Percentiles rank a stretch among this genome's conserved stretches.
phyloP scores from a whole-genome alignment of 139 green algal genomes.

The Asterochloris erici region DNA sequence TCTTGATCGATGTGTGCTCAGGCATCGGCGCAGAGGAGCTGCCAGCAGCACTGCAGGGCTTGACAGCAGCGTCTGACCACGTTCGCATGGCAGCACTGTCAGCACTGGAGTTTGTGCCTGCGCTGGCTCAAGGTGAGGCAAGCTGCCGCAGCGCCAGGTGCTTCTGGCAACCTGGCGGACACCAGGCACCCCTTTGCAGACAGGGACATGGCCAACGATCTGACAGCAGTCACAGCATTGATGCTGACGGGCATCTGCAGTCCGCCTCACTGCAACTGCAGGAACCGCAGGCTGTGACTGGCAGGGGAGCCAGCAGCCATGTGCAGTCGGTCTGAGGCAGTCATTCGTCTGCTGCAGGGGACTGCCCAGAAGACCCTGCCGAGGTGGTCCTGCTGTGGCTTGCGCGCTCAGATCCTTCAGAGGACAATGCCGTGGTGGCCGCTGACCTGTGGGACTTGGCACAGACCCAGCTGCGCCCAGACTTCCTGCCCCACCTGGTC shows the following conservation, averaged over 20 bases:
- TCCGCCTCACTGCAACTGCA: too few relatives aligned
- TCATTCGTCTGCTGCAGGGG: neutral
- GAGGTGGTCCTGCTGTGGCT: conserved; percentile 53
- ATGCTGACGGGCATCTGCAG: too few relatives aligned
- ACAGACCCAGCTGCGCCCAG: conserved; percentile 2
- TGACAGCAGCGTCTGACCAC: conserved; percentile 31
- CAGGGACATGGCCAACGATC: too few relatives aligned
- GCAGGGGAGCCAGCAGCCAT: too few relatives aligned
- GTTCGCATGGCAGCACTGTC: conserved; percentile 60
- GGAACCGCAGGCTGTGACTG: too few relatives aligned
- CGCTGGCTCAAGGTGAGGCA: conserved; percentile 19
- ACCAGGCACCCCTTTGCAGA: too few relatives aligned
- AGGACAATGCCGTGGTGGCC: conserved; percentile 56
- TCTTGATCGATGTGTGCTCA: conserved; percentile 66
- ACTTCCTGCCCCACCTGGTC: conserved; percentile 29
- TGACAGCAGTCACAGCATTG: too few relatives aligned
- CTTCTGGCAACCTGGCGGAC: too few relatives aligned
- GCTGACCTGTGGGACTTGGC: conserved; percentile 49
- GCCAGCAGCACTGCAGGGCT: conserved; percentile 43
- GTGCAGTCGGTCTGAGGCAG: too few relatives aligned
- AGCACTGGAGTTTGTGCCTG: conserved; percentile 57
- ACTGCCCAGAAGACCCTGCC: conserved; percentile 16
- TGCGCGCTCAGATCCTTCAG: conserved; percentile 45
- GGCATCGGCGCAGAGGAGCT: conserved; percentile 49
- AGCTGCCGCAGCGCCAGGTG: too few relatives aligned